phyloP scores from a whole-genome alignment of 306 rosid species.

The Castanea sativa region DNA sequence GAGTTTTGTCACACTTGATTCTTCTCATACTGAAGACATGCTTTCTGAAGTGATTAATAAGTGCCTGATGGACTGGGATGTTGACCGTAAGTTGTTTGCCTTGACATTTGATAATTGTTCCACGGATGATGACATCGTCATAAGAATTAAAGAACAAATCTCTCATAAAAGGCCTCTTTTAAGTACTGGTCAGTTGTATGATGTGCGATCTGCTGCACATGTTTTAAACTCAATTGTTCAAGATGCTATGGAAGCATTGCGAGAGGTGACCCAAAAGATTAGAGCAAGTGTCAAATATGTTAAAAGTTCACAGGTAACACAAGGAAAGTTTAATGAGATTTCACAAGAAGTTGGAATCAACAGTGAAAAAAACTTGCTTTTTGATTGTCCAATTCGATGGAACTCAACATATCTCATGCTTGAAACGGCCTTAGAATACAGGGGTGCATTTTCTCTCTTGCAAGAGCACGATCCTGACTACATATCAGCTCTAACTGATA shows the following conservation, averaged over 20 bases:
- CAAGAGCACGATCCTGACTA: conserved; percentile 68
- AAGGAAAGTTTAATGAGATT: conserved; percentile 71
- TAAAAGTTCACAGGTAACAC: conserved; percentile 70
- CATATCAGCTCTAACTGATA: conserved; percentile 53
- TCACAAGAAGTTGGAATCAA: conserved; percentile 61
- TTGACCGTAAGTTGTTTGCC: conserved; percentile 83
- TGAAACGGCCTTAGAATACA: conserved; percentile 76
- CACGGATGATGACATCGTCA: conserved; percentile 63
- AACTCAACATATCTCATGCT: conserved; percentile 78
- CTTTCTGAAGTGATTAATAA: conserved; percentile 83
- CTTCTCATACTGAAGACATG: conserved; percentile 80
- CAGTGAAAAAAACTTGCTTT: conserved; percentile 52
- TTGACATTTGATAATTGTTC: conserved; percentile 88
- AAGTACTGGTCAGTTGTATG: conserved; percentile 67
- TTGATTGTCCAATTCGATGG: conserved; percentile 71
- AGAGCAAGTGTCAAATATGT: conserved; percentile 67
- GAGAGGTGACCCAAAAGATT: conserved; percentile 69
- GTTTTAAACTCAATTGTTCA: conserved; percentile 60
- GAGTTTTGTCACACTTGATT: conserved; percentile 84
- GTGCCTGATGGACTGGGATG: conserved; percentile 78
- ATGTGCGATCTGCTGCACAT: conserved; percentile 80
- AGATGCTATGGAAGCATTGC: conserved; percentile 60
- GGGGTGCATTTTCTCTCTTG: conserved; percentile 60
- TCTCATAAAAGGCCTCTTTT: conserved; percentile 68
- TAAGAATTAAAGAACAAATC: conserved; percentile 69